Conservation (phyloP, 345 rosid species). For the Murraya koenigii region DNA sequence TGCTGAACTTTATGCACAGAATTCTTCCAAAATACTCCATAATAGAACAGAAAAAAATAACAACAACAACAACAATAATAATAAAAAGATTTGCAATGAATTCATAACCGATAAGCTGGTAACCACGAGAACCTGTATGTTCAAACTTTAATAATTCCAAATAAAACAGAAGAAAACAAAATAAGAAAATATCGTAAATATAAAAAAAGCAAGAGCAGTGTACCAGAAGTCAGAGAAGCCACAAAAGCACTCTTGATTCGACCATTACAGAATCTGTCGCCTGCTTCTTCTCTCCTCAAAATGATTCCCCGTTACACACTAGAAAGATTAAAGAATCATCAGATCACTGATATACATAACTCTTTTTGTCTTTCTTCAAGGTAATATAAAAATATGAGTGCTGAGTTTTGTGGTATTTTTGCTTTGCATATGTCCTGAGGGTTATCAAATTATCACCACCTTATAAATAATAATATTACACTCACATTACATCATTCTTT, state of each 20-base stretch:
- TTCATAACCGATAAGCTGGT: neutral
- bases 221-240: slow-evolving; percentile 10
- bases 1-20: neutral
- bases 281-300: neutral
- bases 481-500: neutral
- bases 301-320: neutral
- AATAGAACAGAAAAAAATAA: too few relatives aligned
- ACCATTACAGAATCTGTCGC: neutral
- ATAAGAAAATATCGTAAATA: neutral
- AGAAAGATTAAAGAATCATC: too few relatives aligned
- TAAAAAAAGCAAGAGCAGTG: neutral
- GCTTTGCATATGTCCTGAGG: neutral
- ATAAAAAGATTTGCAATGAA: too few relatives aligned
- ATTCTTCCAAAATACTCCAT: neutral
- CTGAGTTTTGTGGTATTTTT: neutral
- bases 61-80: neutral
- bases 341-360: too few relatives aligned
- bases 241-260: neutral
- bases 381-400: too few relatives aligned
- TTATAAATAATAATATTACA: too few relatives aligned
- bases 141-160: neutral
- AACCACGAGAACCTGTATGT: neutral
- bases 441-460: neutral
- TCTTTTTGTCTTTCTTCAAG: too few relatives aligned
- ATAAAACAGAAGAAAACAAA: neutral